Base-by-base conservation (phyloP, 495 filamentous ascomycete genomes). In the Penicillium pancosmium region DNA sequence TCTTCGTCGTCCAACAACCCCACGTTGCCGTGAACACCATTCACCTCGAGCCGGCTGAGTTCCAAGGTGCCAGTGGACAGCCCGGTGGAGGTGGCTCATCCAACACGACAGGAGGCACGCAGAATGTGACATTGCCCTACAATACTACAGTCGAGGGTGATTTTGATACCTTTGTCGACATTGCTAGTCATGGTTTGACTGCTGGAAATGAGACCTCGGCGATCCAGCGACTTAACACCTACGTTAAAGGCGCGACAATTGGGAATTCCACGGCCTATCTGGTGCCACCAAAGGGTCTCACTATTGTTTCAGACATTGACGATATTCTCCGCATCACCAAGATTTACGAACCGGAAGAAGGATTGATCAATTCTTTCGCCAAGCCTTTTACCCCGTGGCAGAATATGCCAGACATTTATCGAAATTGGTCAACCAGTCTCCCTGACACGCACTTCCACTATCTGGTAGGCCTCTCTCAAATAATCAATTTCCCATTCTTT, bases 271-370 rank as follows among this genome's bases (percentile, higher is more conserved):
- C 89, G 4, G 85, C 88, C 2, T 92, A 90, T 69, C 84, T 93
- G 1, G 86, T 92, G 1, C 88, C 89, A 2, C 69, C 83, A 0
- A 74, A 74, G 7, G 90, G 88, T 25, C 63, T 90, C 16, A 91
- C 88, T 10, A 78, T 91, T 49, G 76, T 91, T 55, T 87, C 84
- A 31, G 88, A 93, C 63, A 89, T 92, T 60, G 89, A 92, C 56
- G 90, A 92, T 69, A 90, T 91, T 61, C 82, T 93, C 1, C 86
- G 90, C 27, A 73, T 91, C n/a, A 92, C 90, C 49, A 89, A 91
- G 71, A 92, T 93, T 73, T 92, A 91, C 70, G 67, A 87, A 40
- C 90, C 89, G 1, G 77, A 82, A 56, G 75, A 91, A 67, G 89
- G 90, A 16, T 74, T 93, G 0, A 75, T 91, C 15, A 93, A 93